Conservation (phyloP, 2,329 filamentous ascomycete genomes). For the Bimuria novae-zelandiae region DNA sequence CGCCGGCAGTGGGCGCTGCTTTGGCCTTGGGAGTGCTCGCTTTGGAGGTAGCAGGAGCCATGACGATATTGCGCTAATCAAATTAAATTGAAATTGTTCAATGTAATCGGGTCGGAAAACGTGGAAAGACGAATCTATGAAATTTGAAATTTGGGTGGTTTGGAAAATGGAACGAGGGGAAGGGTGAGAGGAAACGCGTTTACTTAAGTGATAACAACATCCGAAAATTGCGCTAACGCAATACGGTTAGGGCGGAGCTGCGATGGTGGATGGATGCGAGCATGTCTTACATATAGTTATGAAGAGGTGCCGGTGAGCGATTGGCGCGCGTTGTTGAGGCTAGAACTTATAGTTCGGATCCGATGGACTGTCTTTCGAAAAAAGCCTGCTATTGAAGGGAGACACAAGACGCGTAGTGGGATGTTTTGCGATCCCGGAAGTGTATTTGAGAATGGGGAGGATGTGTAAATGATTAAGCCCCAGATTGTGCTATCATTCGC, state of each 20-base stretch:
- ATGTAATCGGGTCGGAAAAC: too few relatives aligned
- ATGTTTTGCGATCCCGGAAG: not conserved
- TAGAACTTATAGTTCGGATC: constrained; percentile 18
- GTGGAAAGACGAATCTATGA: not conserved
- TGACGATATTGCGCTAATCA: constrained; percentile 14
- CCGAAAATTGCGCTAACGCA: constrained; percentile 11
- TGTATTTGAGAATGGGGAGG: not conserved
- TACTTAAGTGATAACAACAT: constrained; percentile 9
- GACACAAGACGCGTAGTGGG: not conserved
- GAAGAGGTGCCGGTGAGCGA: constrained; percentile 9
- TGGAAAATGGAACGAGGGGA: not conserved
- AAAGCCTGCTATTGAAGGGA: not conserved
- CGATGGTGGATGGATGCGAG: not conserved
- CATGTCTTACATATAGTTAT: constrained; percentile 5
- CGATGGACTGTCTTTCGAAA: not conserved
- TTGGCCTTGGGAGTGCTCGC: constrained; percentile 29
- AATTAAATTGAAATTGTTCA: not conserved
- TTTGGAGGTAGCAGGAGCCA: constrained; percentile 35
- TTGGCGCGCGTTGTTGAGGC: constrained; percentile 21
- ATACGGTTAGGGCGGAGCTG: not conserved
- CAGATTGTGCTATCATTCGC: not conserved
- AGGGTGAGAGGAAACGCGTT: constrained; percentile 2
- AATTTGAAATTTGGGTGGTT: constrained; percentile 8
- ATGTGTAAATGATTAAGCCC: not conserved
- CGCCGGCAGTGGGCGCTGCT: constrained; percentile 24